These are phyloP conservation scores for Backusella liffmaniae DNA, from an alignment of 192 early-diverging fungal species.

Conservation along the genomic window DNA sequence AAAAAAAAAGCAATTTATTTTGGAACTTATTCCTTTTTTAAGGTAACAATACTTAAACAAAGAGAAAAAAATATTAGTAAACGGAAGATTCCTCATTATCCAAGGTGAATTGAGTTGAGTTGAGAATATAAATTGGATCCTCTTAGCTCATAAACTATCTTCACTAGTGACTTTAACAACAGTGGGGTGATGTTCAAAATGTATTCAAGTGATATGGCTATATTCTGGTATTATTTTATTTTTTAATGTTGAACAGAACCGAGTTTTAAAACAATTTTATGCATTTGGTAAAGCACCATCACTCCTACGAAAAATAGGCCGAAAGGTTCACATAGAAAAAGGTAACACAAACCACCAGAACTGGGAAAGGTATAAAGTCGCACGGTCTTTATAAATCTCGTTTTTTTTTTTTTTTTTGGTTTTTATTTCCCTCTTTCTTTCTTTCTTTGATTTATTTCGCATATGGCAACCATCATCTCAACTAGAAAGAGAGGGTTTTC, in stretches of 20 bases:
- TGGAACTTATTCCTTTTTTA: no score
- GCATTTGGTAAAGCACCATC: neutral
- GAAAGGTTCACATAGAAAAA: neutral
- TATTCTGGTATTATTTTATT: neutral
- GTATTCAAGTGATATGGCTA: no score
- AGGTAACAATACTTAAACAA: no score
- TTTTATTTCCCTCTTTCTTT: neutral
- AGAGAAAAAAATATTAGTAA: no score
- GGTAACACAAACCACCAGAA: neutral
- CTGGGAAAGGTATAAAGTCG: neutral
- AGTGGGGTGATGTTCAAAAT: no score
- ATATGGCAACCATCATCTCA: neutral
- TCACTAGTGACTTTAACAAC: no score
- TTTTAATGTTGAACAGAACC: neutral
- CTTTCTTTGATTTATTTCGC: neutral
- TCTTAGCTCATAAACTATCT: no score
- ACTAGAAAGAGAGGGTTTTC: slow-evolving; percentile 18
- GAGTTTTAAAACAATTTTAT: neutral
- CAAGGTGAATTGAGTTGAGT: no score
- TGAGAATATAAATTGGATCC: no score
- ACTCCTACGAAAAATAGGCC: neutral
- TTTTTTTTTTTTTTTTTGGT: no score
- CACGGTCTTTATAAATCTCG: neutral
- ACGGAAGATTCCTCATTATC: no score
- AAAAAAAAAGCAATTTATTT: no score